These are phyloP conservation scores for Inga laurina DNA, from an alignment of 306 rosid genomes.

Conservation along the genomic window DNA sequence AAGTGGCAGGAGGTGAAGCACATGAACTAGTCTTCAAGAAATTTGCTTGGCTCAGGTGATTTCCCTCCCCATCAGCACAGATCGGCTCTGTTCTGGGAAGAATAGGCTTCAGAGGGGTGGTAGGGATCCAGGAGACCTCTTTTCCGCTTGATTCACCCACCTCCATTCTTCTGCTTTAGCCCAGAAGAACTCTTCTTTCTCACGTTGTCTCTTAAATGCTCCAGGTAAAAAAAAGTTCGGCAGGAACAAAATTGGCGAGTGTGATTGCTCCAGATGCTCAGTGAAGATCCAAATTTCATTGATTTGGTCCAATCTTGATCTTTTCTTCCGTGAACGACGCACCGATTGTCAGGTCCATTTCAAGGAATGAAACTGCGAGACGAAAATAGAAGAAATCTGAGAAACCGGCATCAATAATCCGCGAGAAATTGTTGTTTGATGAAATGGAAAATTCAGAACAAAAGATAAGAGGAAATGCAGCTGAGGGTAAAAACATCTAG, in stretches of 20 bases:
- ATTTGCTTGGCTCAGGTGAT: neutral
- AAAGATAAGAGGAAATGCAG: conserved; percentile 16
- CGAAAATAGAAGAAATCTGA: neutral
- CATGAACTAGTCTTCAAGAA: neutral
- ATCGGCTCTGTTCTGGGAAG: conserved; percentile 36
- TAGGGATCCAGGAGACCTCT: conserved; percentile 37
- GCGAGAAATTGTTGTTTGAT: neutral
- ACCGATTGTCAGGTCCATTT: conserved; percentile 13
- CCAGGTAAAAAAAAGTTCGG: neutral
- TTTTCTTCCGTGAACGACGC: neutral
- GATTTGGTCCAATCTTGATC: conserved; percentile 19
- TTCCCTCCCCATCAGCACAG: conserved; percentile 26
- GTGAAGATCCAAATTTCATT: conserved; percentile 27
- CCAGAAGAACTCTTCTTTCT: neutral
- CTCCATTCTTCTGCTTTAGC: conserved; percentile 34
- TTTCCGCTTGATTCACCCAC: conserved; percentile 13
- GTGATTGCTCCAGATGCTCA: conserved; percentile 1
- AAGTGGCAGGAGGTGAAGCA: neutral
- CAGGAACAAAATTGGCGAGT: neutral
- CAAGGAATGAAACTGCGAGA: conserved; percentile 21
- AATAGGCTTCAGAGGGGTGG: conserved; percentile 41
- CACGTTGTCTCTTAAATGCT: neutral
- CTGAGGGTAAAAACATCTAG: conserved; percentile 2
- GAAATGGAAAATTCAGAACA: conserved; percentile 15
- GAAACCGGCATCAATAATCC: neutral